A percentile compares a stretch with the other conserved stretches of the same genome.
Conservation (phyloP, 2,329 filamentous ascomycete species). For the Pseudocercospora fijiensis region DNA sequence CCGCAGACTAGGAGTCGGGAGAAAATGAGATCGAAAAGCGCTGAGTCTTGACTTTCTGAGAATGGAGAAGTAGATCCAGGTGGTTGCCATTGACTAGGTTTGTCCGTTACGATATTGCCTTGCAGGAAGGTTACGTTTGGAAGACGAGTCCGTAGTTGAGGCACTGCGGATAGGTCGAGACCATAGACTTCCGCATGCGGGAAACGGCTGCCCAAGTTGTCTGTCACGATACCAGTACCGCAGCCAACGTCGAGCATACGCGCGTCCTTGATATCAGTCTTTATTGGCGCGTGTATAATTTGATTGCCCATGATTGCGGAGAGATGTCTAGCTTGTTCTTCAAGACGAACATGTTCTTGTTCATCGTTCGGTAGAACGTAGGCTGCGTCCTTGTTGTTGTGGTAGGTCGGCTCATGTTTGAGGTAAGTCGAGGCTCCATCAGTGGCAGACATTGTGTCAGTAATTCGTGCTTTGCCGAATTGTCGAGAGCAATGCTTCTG, state of each 20-base stretch:
- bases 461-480: background rate
- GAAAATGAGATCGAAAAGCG: conserved; percentile 27
- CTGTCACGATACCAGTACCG: conserved; percentile 37
- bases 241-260: conserved; percentile 33
- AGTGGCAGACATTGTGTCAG: background rate
- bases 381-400: conserved; percentile 17
- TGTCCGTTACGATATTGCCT: conserved; percentile 17
- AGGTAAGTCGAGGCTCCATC: conserved; percentile 6
- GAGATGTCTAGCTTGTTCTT: conserved; percentile 25
- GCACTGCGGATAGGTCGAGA: conserved; percentile 36
- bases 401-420: conserved; percentile 11
- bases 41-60: background rate
- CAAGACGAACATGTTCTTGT: conserved; percentile 26
- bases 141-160: conserved; percentile 24
- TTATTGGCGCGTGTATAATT: conserved; percentile 27
- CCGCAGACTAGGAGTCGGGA: conserved; percentile 28
- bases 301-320: conserved; percentile 26
- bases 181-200: conserved; percentile 37
- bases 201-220: conserved; percentile 19
- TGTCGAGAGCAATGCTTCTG: background rate
- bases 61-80: background rate
- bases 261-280: conserved; percentile 17
- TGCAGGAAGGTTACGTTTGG: conserved; percentile 16
- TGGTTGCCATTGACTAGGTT: conserved; percentile 3
- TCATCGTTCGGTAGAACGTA: conserved; percentile 21